Percentiles rank a stretch among this genome's conserved stretches.
Evolutionary conservation across 805 yeast species (phyloP).

Genomic region (Cyberlindnera suaveolens): DNA sequence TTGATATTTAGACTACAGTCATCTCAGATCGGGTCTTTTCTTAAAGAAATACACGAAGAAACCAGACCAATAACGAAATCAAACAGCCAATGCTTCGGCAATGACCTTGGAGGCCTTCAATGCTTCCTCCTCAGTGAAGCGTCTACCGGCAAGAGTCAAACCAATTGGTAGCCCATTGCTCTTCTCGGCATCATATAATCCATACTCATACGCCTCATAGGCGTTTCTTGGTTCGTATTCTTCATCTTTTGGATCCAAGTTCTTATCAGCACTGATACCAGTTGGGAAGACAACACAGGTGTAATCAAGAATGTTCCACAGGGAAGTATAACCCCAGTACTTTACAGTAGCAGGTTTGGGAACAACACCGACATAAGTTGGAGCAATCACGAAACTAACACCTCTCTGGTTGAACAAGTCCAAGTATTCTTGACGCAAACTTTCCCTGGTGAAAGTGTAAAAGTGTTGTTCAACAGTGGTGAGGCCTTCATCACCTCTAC

Average conservation of each 20-base stretch:
- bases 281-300: conserved; percentile 62
- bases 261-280: conserved; percentile 29
- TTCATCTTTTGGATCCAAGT: conserved; percentile 4
- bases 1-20: no score
- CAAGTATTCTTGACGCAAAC: conserved; percentile 48
- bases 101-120: conserved; percentile 39
- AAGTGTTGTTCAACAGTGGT: conserved; percentile 48
- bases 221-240: conserved; percentile 10
- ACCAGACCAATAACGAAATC: no score
- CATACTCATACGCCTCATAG: conserved; percentile 28
- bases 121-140: conserved; percentile 43
- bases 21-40: no score
- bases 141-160: conserved; percentile 42
- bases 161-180: conserved; percentile 50
- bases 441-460: conserved; percentile 49
- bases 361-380: conserved; percentile 64
- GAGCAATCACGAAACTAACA: conserved; percentile 60
- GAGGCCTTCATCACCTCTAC: conserved; percentile 44
- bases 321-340: conserved; percentile 75
- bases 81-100: conserved; percentile 5
- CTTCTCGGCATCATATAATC: conserved; percentile 31
- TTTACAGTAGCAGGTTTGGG: conserved; percentile 54
- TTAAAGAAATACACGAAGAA: no score
- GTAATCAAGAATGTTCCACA: conserved; percentile 64
- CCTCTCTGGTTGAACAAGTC: conserved; percentile 44